Conservation (phyloP, 2,329 filamentous ascomycete genomes). For the Sarocladiaceae sp. region DNA sequence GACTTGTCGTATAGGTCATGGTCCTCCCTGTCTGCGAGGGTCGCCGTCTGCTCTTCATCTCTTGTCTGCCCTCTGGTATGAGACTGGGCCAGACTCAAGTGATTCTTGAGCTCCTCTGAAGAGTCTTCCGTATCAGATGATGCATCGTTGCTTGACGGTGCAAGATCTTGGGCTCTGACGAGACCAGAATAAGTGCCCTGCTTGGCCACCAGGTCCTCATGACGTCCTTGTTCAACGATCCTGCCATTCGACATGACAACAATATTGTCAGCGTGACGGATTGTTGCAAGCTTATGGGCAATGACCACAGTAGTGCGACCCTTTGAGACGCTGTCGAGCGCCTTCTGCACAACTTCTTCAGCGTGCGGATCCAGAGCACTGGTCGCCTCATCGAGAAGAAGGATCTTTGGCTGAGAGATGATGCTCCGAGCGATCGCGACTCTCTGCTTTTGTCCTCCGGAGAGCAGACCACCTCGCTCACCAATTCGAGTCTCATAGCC, state of each 20-base stretch:
- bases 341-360: slow-evolving; percentile 47
- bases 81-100: too few relatives aligned
- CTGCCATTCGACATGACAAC: slow-evolving; percentile 54
- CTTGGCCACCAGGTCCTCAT: slow-evolving; percentile 36
- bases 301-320: slow-evolving; percentile 61
- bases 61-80: too few relatives aligned
- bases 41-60: too few relatives aligned
- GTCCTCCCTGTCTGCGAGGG: too few relatives aligned
- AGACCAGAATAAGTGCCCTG: slow-evolving; percentile 17
- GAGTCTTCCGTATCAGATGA: not conserved
- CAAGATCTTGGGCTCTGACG: slow-evolving; percentile 17
- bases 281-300: slow-evolving; percentile 54
- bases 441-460: slow-evolving; percentile 61
- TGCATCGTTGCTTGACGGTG: too few relatives aligned
- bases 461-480: slow-evolving; percentile 16
- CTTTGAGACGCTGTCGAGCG: slow-evolving; percentile 46
- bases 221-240: slow-evolving; percentile 54
- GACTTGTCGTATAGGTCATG: too few relatives aligned
- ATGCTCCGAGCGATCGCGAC: slow-evolving; percentile 53
- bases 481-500: slow-evolving; percentile 59
- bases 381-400: slow-evolving; percentile 65
- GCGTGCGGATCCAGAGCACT: slow-evolving; percentile 43
- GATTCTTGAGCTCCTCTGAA: not conserved
- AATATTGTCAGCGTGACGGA: slow-evolving; percentile 58
- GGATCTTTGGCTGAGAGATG: slow-evolving; percentile 41